Percentiles rank a stretch among this genome's conserved stretches.
These are phyloP conservation scores for Plasmodium fragile DNA, from an alignment of 169 alveolate genomes.

Conservation along the genomic window DNA sequence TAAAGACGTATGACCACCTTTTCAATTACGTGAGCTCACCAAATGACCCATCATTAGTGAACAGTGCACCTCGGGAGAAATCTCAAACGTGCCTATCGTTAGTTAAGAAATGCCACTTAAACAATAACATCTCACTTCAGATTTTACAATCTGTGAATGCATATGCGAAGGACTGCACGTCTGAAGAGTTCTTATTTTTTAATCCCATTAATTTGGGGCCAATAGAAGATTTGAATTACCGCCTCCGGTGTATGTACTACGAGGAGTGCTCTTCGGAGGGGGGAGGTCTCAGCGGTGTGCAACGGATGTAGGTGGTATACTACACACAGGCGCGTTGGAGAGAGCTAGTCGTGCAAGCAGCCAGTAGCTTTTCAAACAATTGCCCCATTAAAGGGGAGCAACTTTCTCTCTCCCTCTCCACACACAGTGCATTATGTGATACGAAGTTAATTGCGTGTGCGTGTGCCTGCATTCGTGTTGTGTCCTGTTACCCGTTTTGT, in stretches of 20 bases:
- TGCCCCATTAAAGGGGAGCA: not conserved
- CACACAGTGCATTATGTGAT: not conserved
- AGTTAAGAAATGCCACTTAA: constrained; percentile 20
- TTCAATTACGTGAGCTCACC: not conserved
- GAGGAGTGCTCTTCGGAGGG: not conserved
- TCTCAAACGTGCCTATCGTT: not conserved
- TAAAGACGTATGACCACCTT: constrained; percentile 8
- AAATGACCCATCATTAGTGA: not conserved
- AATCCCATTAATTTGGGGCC: constrained; percentile 26
- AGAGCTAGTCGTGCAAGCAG: not conserved
- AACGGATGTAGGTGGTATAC: not conserved
- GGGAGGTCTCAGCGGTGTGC: not conserved
- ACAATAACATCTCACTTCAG: constrained; percentile 20
- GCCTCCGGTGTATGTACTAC: constrained; percentile 30
- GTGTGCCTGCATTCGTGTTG: not conserved
- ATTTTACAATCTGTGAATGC: constrained; percentile 21
- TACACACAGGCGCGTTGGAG: not conserved
- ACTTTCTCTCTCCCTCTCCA: no score
- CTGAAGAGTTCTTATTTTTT: constrained; percentile 31
- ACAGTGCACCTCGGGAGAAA: constrained; percentile 11
- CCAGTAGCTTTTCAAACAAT: not conserved
- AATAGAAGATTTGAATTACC: constrained; percentile 3
- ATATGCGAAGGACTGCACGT: not conserved
- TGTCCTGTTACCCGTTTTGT: not conserved
- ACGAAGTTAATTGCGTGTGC: not conserved